phyloP scores from a whole-genome alignment of 2,329 filamentous ascomycete species.

The Emmonsia crescens region DNA sequence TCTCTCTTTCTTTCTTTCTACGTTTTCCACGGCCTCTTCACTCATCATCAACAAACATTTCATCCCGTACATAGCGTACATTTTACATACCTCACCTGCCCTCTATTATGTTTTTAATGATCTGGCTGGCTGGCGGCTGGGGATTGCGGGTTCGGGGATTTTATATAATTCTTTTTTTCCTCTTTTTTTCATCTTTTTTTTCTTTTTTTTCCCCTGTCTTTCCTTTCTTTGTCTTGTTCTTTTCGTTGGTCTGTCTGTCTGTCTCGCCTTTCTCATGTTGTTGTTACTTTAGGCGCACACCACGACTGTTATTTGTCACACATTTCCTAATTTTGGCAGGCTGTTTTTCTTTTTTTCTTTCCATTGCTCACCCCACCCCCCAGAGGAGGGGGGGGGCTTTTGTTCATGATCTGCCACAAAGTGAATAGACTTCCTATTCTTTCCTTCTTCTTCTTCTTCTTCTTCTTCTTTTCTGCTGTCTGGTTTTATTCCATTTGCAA shows the following conservation, averaged over 20 bases:
- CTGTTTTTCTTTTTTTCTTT: not conserved
- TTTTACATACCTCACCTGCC: not conserved
- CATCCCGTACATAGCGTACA: conserved; percentile 4
- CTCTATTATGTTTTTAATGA: not conserved
- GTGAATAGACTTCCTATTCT: not conserved
- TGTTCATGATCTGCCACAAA: not conserved
- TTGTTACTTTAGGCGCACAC: no score
- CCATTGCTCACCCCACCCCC: no score
- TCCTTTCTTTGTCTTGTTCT: no score
- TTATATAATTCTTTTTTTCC: not conserved
- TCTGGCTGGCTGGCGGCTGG: not conserved
- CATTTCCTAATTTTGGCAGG: no score
- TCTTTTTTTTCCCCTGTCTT: no score
- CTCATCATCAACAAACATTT: conserved; percentile 14
- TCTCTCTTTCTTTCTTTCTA: not conserved
- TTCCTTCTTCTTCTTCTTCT: not conserved
- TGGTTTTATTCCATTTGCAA: not conserved
- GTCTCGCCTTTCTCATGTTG: no score
- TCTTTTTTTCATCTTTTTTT: not conserved
- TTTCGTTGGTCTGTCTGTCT: no score
- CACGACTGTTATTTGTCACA: no score
- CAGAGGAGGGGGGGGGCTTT: not conserved
- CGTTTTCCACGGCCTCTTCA: conserved; percentile 16
- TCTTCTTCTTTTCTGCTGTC: not conserved
- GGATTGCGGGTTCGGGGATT: not conserved